These are phyloP conservation scores for Phytophthora multivora DNA, from an alignment of 352 stramenopile species.

Conservation along the genomic window DNA sequence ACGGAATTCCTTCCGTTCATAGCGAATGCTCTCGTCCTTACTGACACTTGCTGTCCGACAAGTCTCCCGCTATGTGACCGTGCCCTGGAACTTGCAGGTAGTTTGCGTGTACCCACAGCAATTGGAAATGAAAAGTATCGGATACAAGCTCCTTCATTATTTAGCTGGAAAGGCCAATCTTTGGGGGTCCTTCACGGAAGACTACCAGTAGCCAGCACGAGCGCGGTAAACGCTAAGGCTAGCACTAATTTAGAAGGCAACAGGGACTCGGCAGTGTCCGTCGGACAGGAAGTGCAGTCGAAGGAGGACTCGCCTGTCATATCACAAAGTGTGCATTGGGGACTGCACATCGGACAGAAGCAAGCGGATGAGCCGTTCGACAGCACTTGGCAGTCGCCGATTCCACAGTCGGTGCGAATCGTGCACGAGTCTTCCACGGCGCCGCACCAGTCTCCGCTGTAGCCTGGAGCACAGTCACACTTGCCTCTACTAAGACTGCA, in stretches of 20 bases:
- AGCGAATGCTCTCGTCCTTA: neutral
- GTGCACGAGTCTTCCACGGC: slow-evolving; percentile 41
- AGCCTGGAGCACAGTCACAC: slow-evolving; percentile 43
- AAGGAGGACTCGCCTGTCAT: slow-evolving; percentile 22
- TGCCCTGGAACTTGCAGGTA: neutral
- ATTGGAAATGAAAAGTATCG: no score
- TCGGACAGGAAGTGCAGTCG: slow-evolving; percentile 33
- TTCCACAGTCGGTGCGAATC: slow-evolving; percentile 32
- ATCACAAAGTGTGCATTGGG: slow-evolving; percentile 34
- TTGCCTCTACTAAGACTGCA: slow-evolving; percentile 45
- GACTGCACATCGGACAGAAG: slow-evolving; percentile 37
- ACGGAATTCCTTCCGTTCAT: slow-evolving; percentile 13
- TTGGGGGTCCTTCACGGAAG: neutral
- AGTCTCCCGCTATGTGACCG: neutral
- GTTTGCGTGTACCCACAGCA: neutral
- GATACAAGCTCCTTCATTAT: no score
- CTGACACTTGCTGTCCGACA: slow-evolving; percentile 11
- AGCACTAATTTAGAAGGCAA: slow-evolving; percentile 22
- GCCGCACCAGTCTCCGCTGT: slow-evolving; percentile 43
- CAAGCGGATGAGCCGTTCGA: slow-evolving; percentile 39
- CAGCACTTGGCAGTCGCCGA: slow-evolving; percentile 36
- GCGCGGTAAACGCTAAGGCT: slow-evolving; percentile 16
- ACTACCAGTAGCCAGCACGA: slow-evolving; percentile 12
- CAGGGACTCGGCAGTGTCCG: slow-evolving; percentile 4
- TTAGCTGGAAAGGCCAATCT: neutral